phyloP scores from a whole-genome alignment of 2,329 filamentous ascomycete species.

The Fusarium tanahbumbuense region DNA sequence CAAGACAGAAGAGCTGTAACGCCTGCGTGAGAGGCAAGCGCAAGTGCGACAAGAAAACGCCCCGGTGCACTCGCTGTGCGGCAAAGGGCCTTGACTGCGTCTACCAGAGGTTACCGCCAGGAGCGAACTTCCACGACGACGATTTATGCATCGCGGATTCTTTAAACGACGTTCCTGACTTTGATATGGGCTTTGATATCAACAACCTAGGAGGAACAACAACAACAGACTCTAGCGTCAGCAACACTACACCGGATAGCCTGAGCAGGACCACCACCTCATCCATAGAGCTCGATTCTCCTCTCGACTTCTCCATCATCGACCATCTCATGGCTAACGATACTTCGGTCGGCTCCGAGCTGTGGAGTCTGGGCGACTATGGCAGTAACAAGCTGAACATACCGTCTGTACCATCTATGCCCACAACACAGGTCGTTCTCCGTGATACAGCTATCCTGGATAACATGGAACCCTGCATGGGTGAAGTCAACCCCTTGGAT shows the following conservation, averaged over 20 bases:
- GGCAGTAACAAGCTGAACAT: constrained; percentile 48
- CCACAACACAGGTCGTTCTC: constrained; percentile 41
- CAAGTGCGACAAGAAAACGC: constrained; percentile 59
- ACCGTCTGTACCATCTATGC: constrained; percentile 45
- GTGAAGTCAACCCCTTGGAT: constrained; percentile 48
- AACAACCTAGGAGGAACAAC: constrained; percentile 47
- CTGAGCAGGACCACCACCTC: constrained; percentile 37
- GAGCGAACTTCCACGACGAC: constrained; percentile 39
- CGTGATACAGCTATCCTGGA: constrained; percentile 49
- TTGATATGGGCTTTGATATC: constrained; percentile 54
- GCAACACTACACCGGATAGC: constrained; percentile 47
- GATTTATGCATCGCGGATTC: constrained; percentile 21
- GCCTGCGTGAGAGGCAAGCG: constrained; percentile 61
- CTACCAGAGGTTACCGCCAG: constrained; percentile 54
- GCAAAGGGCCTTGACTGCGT: constrained; percentile 57
- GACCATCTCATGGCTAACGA: constrained; percentile 50
- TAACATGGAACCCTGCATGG: constrained; percentile 35
- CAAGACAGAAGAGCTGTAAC: constrained; percentile 64
- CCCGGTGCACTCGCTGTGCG: constrained; percentile 57
- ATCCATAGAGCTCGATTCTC: constrained; percentile 45
- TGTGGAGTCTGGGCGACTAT: constrained; percentile 46
- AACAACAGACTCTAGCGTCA: constrained; percentile 44
- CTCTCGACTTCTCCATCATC: constrained; percentile 52
- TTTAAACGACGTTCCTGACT: constrained; percentile 46
- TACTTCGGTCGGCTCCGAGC: constrained; percentile 35